Evolutionary conservation across 2,329 filamentous ascomycete genomes (phyloP).

Genomic region (Aspergillus sp.): DNA sequence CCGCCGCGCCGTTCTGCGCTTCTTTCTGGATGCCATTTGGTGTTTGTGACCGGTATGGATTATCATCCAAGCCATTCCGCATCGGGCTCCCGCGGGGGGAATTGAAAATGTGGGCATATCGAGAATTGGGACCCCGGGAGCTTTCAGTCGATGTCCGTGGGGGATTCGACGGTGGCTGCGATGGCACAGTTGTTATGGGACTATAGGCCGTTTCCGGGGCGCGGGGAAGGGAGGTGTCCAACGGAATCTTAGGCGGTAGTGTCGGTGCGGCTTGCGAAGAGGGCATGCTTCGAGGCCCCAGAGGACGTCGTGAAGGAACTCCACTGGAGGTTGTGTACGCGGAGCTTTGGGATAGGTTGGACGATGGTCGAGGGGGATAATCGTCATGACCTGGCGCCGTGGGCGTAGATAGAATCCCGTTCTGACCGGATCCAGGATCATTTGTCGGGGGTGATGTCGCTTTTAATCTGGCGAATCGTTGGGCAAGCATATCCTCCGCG

Average conservation of each 20-base stretch:
- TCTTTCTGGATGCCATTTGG: slow-evolving; percentile 34
- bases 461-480: slow-evolving; percentile 36
- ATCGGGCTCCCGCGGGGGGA: slow-evolving; percentile 28
- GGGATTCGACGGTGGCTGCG: slow-evolving; percentile 30
- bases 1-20: slow-evolving; percentile 34
- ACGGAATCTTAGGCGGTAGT: slow-evolving; percentile 38
- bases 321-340: slow-evolving; percentile 9
- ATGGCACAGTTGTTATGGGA: slow-evolving; percentile 35
- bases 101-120: slow-evolving; percentile 28
- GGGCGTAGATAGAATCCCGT: slow-evolving; percentile 4
- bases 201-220: slow-evolving; percentile 43
- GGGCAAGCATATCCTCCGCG: slow-evolving; percentile 30
- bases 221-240: slow-evolving; percentile 36
- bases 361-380: slow-evolving; percentile 15
- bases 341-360: slow-evolving; percentile 14
- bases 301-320: slow-evolving; percentile 22
- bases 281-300: slow-evolving; percentile 39
- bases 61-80: slow-evolving; percentile 29
- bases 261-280: slow-evolving; percentile 25
- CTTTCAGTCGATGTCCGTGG: slow-evolving; percentile 36
- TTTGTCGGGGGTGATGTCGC: slow-evolving; percentile 14
- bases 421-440: slow-evolving; percentile 9
- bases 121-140: slow-evolving; percentile 28
- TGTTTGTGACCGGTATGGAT: slow-evolving; percentile 38
- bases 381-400: slow-evolving; percentile 13